phyloP scores from a whole-genome alignment of 768 basidiomycete genomes.

The Russula lepida region DNA sequence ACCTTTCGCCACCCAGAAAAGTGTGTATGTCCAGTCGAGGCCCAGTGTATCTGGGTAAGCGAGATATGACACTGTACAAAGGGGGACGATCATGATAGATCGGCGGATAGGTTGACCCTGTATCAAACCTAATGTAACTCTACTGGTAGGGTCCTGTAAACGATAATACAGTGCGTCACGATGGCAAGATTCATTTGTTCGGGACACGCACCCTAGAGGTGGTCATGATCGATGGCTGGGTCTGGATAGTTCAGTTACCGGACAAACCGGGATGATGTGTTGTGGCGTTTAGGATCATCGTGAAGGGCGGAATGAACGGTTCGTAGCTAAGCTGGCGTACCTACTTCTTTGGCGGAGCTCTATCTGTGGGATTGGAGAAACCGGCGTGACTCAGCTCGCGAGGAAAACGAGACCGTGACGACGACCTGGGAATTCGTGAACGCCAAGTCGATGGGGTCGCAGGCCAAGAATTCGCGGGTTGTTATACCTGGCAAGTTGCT shows the following conservation, averaged over 20 bases:
- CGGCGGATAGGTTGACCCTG: not conserved
- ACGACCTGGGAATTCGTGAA: not conserved
- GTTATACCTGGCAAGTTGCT: not conserved
- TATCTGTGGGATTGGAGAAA: not conserved
- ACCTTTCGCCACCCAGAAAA: not conserved
- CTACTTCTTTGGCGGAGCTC: not conserved
- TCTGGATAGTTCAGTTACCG: not conserved
- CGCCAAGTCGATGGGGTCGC: not conserved
- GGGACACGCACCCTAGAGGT: not conserved
- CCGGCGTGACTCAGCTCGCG: too few species aligned
- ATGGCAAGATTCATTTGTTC: not conserved
- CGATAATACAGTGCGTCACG: not conserved
- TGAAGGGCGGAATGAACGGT: not conserved
- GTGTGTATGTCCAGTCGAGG: not conserved
- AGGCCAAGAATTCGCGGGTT: not conserved
- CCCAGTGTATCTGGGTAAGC: not conserved
- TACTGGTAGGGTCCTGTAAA: not conserved
- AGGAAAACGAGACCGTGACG: not conserved
- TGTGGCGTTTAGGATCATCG: not conserved
- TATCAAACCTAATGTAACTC: too few species aligned
- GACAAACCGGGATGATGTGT: not conserved
- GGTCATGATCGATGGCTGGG: not conserved
- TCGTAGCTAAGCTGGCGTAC: not conserved
- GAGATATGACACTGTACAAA: not conserved
- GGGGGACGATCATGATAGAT: not conserved